Base-by-base conservation (phyloP, 2,329 filamentous ascomycete species). In the Remersonia thermophila region DNA sequence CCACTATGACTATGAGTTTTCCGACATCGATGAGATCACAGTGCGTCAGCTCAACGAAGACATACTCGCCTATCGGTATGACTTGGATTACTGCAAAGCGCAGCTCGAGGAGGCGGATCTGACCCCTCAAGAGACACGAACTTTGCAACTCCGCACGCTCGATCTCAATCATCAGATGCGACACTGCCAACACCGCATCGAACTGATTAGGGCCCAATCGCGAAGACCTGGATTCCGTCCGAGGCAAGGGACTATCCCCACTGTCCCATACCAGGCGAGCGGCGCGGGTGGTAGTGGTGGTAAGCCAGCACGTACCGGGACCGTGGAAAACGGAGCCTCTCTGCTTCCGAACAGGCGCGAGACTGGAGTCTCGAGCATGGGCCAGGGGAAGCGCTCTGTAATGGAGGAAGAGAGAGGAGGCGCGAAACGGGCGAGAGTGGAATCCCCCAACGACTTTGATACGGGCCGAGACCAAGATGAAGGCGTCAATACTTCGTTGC, bases 141-240 rank as follows among this genome's bases (percentile, higher is more conserved):
- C 55, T 4, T 47, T 64, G 15, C 61, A 63, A 46, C 49, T 66
- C 35, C 61, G 63, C 13, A 48, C 54, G 6, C 47, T 67, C 8
- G 63, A 67, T 33, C 53, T 62, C 17, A 52, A 56, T 15, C 63
- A 67, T 40, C 60, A 64, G 43, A 61, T 66, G 32, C 61, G 63
- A 4, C 51, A 55, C 37, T 56, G 56, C 43, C 53, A 54, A 38
- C 62, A 67, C 43, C 56, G 58, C 16, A 58, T 63, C 29, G 56
- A 65, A 43, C 46, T 47, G 14, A 48, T 63, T 1, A 44, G 52
- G 33, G 42, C 45, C 11, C 54, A 62, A 26, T 45, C 50, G n/a
- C 55, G 56, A 34, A 51, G 43, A 26, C 27, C 32, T 27, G 13
- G 38, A 33, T 25, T 38, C 39, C 37, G 39, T 1, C 15, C 25